phyloP scores from a whole-genome alignment of 2,329 filamentous ascomycete species.

The Pyrenophora teres region DNA sequence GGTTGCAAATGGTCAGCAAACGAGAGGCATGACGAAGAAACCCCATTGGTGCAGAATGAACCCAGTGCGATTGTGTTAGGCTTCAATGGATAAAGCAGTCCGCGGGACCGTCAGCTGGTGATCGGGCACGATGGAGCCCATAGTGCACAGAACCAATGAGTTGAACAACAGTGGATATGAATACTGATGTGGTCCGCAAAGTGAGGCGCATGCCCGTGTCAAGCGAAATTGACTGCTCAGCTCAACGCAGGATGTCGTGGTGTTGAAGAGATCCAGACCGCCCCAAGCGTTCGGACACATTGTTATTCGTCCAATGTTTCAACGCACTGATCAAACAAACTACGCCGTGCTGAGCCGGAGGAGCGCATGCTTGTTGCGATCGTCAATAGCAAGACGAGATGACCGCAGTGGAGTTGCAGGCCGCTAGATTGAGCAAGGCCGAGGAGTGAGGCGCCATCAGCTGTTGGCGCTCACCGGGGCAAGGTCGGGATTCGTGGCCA shows the following conservation, averaged over 20 bases:
- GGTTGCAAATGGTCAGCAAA: slow-evolving; percentile 31
- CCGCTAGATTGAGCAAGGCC: slow-evolving; percentile 18
- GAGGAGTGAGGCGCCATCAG: slow-evolving; percentile 35
- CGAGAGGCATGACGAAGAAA: slow-evolving; percentile 17
- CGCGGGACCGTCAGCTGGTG: slow-evolving; percentile 34
- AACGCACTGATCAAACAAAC: slow-evolving; percentile 4
- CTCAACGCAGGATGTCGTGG: slow-evolving; percentile 8
- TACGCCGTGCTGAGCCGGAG: background rate
- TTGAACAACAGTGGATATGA: slow-evolving; percentile 9
- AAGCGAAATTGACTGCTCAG: slow-evolving; percentile 14
- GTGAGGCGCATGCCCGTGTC: slow-evolving; percentile 26
- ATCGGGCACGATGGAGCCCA: slow-evolving; percentile 10
- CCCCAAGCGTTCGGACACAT: slow-evolving; percentile 2
- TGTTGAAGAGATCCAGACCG: background rate
- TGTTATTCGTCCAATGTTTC: slow-evolving; percentile 11
- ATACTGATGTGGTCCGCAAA: slow-evolving; percentile 18
- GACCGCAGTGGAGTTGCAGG: slow-evolving; percentile 32
- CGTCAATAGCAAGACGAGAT: slow-evolving; percentile 1
- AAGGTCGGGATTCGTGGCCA: slow-evolving; percentile 29
- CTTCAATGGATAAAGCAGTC: slow-evolving; percentile 15
- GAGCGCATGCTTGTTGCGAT: slow-evolving; percentile 8
- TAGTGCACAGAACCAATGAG: slow-evolving; percentile 2
- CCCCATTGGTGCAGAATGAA: slow-evolving; percentile 34
- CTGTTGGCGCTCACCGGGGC: slow-evolving; percentile 19
- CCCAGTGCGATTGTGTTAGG: slow-evolving; percentile 21